Base-by-base conservation (phyloP, 371 early-diverging fungal species). In the Mortierella sp. region DNA sequence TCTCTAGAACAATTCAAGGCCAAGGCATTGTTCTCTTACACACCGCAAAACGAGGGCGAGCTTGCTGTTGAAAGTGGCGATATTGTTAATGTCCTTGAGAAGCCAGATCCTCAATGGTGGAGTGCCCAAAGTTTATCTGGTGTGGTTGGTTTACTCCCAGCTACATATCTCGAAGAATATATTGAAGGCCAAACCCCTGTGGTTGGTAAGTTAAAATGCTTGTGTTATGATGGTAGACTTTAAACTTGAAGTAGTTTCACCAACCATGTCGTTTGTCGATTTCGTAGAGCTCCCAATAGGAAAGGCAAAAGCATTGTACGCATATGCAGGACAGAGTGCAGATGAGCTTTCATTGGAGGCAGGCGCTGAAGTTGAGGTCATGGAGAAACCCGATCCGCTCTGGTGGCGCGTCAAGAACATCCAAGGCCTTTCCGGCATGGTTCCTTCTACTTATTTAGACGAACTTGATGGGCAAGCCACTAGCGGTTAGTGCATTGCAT, bases 81-180 rank as follows among this genome's bases (percentile, higher is more conserved):
- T 69, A 83, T 86, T 61, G 80, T 90, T 17, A 82, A 82, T 0
- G 83, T 90, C 57, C 73, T 87, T 19, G 87, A 88, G 34, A 83
- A 85, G 35, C 68, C 83, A n/a, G 90, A 90, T 54, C 89, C 88
- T 15, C 89, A 87, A 31, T 90, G 90, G 90, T 90, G 89, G 89
- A 84, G 80, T 34, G 90, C 87, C 23, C 82, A 63, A 45, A 85
- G 83, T 10, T 86, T 86, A 35, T 74, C 84, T 47, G 87, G 88
- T n/a, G 72, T 76, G 28, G 63, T 53, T 0, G 90, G 90, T 23
- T 80, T 89, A 37, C 86, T 90, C 47, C 90, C 90, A 19, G 75
- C 84, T 34, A 86, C 86, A 22, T 89, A 86, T 78, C 87, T 90
- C 10, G 85, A 87, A 64, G 87, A 87, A 59, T 74, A 66, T 26